phyloP scores from a whole-genome alignment of 2,329 filamentous ascomycete species.

The Colletotrichum musicola region DNA sequence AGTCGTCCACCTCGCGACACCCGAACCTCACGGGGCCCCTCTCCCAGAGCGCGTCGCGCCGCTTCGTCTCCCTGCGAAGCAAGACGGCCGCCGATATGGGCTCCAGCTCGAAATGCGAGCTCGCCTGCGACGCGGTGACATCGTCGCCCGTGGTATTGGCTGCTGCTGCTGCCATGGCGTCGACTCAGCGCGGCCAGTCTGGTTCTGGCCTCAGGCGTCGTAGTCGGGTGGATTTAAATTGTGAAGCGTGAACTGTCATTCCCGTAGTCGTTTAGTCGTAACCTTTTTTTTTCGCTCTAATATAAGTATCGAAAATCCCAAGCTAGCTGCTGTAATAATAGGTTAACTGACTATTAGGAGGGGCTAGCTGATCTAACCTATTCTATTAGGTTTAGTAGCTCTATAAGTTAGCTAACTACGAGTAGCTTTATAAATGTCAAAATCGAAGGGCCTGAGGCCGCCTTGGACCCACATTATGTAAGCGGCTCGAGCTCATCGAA shows the following conservation, averaged over 20 bases:
- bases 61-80: constrained; percentile 52
- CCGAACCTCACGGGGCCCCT: constrained; percentile 56
- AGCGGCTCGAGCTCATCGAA: too few species aligned
- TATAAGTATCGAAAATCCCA: too few species aligned
- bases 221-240: background rate
- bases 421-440: too few species aligned
- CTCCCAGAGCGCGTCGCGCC: constrained; percentile 47
- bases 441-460: too few species aligned
- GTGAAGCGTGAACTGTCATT: background rate
- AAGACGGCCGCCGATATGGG: constrained; percentile 61
- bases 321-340: background rate
- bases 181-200: constrained; percentile 12
- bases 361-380: too few species aligned
- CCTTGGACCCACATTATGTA: too few species aligned
- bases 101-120: constrained; percentile 57
- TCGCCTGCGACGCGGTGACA: constrained; percentile 54
- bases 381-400: too few species aligned
- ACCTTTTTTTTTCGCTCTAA: too few species aligned
- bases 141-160: background rate
- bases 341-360: too few species aligned
- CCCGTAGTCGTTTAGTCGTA: background rate
- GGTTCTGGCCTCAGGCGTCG: background rate
- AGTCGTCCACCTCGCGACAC: constrained; percentile 61
- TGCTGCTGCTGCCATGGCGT: background rate
- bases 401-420: too few species aligned